Percentiles rank a stretch among this genome's conserved stretches.
phyloP scores from a whole-genome alignment of 352 stramenopile genomes.

The Pythium chondricola region DNA sequence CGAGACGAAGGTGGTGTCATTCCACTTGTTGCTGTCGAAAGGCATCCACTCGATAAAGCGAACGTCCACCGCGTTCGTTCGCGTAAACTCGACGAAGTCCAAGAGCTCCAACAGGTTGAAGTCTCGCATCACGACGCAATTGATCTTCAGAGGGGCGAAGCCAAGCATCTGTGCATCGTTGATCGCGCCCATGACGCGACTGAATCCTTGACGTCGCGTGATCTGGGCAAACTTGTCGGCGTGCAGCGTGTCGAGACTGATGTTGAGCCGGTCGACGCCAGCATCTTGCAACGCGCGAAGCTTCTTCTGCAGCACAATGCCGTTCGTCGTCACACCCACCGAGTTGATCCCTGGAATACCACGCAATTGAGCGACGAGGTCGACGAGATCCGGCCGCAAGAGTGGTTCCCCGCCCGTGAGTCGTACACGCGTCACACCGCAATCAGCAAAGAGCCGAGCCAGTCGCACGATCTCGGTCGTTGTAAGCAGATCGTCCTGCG shows the following conservation, averaged over 20 bases:
- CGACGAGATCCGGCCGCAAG: conserved; percentile 47
- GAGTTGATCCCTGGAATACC: conserved; percentile 65
- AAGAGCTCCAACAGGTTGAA: conserved; percentile 93
- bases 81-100: conserved; percentile 93
- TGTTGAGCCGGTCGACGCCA: conserved; percentile 89
- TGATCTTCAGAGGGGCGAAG: conserved; percentile 91
- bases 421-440: conserved; percentile 91
- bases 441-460: conserved; percentile 80
- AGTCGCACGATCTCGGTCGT: conserved; percentile 91
- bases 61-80: conserved; percentile 85
- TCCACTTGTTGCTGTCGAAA: conserved; percentile 97
- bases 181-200: conserved; percentile 83
- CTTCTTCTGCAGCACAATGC: conserved; percentile 86
- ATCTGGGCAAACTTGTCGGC: conserved; percentile 90
- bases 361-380: conserved; percentile 41
- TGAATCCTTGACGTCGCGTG: conserved; percentile 88
- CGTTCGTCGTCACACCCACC: conserved; percentile 97
- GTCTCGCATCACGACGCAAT: conserved; percentile 96
- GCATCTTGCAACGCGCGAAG: conserved; percentile 72
- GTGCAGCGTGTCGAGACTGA: conserved; percentile 95
- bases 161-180: conserved; percentile 47
- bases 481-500: conserved; percentile 69
- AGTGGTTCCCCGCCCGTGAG: conserved; percentile 94
- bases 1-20: conserved; percentile 88
- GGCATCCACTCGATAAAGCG: conserved; percentile 99